These are phyloP conservation scores for Chlorella variabilis DNA, from an alignment of 163 green algal species.

Conservation along the genomic window DNA sequence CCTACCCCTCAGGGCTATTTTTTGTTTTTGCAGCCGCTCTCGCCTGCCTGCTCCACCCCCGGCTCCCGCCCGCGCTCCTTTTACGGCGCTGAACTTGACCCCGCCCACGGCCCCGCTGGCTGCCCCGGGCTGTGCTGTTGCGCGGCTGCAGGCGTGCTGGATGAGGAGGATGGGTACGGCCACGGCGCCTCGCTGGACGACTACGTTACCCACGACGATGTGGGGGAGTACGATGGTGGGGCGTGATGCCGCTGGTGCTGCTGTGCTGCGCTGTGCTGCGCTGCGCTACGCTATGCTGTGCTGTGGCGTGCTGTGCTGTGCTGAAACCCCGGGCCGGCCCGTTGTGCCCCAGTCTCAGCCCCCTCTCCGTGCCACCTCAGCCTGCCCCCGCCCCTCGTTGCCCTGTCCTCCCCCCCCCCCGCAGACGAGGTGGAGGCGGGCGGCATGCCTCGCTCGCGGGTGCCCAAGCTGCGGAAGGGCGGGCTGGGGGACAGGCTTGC, in stretches of 20 bases:
- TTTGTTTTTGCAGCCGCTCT: no score
- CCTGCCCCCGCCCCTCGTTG: constrained; percentile 6
- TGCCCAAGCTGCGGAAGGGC: not conserved
- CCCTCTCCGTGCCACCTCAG: not conserved
- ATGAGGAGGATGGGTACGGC: constrained; percentile 70
- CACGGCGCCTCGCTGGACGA: constrained; percentile 61
- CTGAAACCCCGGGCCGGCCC: no score
- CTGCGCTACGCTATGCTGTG: not conserved
- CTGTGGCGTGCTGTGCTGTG: no score
- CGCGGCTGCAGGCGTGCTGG: constrained; percentile 64
- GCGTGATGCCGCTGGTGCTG: not conserved
- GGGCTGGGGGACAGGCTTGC: constrained; percentile 44
- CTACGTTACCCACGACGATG: constrained; percentile 66
- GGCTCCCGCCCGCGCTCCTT: no score
- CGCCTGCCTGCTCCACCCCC: no score
- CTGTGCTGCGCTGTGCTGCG: not conserved
- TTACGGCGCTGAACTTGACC: not conserved
- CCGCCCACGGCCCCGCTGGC: not conserved
- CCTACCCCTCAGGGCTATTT: no score
- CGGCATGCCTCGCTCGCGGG: constrained; percentile 29
- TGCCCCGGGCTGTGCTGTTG: no score
- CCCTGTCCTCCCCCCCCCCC: constrained; percentile 6
- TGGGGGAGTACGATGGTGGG: constrained; percentile 22
- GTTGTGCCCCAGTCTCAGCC: not conserved
- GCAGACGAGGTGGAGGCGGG: constrained; percentile 6